Percentiles rank a stretch among this genome's conserved stretches.
Conservation (phyloP, 1,284 basidiomycete species). For the Cryptococcus sp. region DNA sequence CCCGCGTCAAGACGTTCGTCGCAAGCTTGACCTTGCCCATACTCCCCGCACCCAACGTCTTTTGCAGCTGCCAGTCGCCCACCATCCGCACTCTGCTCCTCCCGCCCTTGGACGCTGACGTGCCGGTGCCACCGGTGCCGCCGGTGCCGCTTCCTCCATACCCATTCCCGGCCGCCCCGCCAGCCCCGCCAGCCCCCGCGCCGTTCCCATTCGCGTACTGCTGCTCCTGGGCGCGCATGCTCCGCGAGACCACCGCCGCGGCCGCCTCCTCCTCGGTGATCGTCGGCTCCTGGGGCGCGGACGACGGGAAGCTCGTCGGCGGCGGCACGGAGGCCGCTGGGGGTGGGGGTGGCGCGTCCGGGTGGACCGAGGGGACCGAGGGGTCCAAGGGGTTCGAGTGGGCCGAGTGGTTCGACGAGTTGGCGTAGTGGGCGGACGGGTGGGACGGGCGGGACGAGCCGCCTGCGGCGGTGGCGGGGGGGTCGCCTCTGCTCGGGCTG, state of each 20-base stretch:
- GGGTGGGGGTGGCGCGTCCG: neutral
- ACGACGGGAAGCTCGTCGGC: slow-evolving; percentile 5
- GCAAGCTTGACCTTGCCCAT: slow-evolving; percentile 99
- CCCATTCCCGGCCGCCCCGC: slow-evolving; percentile 3
- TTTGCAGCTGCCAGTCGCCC: slow-evolving; percentile 93
- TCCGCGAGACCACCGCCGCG: slow-evolving; percentile 20
- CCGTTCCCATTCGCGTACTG: slow-evolving; percentile 7
- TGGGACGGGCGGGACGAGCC: too few species aligned
- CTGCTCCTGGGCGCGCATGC: slow-evolving; percentile 19
- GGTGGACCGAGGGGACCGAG: neutral
- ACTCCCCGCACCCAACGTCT: slow-evolving; percentile 94
- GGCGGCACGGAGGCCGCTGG: slow-evolving; percentile 19
- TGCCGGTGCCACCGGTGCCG: too few species aligned
- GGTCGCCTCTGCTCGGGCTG: too few species aligned
- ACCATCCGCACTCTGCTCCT: slow-evolving; percentile 49
- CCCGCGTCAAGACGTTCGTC: slow-evolving; percentile 79
- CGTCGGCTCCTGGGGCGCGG: slow-evolving; percentile 35
- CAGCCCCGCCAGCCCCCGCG: too few species aligned
- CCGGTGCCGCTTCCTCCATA: slow-evolving; percentile 1
- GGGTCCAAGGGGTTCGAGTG: too few species aligned
- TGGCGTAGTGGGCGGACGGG: too few species aligned
- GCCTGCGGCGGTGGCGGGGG: too few species aligned
- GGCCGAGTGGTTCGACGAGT: too few species aligned
- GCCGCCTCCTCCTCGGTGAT: slow-evolving; percentile 37
- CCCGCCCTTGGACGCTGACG: slow-evolving; percentile 6